Conservation (phyloP, 192 early-diverging fungal species). For the Mortierella hygrophila region DNA sequence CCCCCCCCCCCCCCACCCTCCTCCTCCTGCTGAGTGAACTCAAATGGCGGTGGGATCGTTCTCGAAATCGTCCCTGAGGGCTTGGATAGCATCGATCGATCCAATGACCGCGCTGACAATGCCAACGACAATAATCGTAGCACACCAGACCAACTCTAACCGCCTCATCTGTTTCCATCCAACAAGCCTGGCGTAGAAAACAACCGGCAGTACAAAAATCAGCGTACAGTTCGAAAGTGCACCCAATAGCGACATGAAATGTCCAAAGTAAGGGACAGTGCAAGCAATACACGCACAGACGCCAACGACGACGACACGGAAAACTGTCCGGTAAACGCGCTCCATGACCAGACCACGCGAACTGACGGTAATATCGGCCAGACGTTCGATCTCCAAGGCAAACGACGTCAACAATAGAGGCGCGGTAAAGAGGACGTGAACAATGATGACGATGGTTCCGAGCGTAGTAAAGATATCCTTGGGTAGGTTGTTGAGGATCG, state of each 20-base stretch:
- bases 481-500: constrained; percentile 81
- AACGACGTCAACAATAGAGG: constrained; percentile 83
- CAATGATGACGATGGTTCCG: constrained; percentile 81
- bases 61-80: constrained; percentile 29
- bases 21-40: too few species aligned
- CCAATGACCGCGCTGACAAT: constrained; percentile 75
- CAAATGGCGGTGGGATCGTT: too few species aligned
- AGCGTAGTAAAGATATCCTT: constrained; percentile 68
- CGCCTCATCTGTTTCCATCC: constrained; percentile 69
- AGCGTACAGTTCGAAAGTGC: constrained; percentile 79
- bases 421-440: constrained; percentile 85
- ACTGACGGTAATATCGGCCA: constrained; percentile 70
- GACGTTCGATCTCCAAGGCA: constrained; percentile 80
- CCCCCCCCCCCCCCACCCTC: too few species aligned
- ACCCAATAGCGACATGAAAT: constrained; percentile 83
- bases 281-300: constrained; percentile 69
- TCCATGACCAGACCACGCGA: constrained; percentile 63
- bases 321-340: constrained; percentile 63
- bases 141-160: constrained; percentile 64
- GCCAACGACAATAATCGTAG: constrained; percentile 70
- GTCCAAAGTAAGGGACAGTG: constrained; percentile 83
- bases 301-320: constrained; percentile 70
- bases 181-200: constrained; percentile 81
- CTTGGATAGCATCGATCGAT: constrained; percentile 71
- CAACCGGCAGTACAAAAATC: constrained; percentile 86